Evolutionary conservation across 305 asterid genomes (phyloP).

Genomic region (Stenogyne calaminthoides): DNA sequence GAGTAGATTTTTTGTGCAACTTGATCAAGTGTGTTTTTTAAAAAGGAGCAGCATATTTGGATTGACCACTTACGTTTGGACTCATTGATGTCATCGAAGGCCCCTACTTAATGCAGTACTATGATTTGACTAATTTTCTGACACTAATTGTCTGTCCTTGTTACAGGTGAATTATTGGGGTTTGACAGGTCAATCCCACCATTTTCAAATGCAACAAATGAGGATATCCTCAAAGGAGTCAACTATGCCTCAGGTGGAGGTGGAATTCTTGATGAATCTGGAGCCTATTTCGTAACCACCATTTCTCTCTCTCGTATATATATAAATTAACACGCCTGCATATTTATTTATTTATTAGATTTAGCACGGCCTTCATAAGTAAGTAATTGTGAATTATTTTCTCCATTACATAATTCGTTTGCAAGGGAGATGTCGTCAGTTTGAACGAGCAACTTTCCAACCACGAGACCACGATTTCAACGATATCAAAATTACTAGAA

Average conservation of each 20-base stretch:
- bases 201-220: slow-evolving; percentile 20
- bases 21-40: too few species aligned
- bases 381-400: neutral
- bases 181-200: slow-evolving; percentile 37
- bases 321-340: too few species aligned
- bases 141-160: neutral
- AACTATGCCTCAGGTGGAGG: slow-evolving; percentile 55
- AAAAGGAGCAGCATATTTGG: too few species aligned
- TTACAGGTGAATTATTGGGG: slow-evolving; percentile 40
- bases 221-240: slow-evolving; percentile 37
- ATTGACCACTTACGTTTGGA: too few species aligned
- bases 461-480: neutral
- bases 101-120: too few species aligned
- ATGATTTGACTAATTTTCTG: too few species aligned
- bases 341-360: too few species aligned
- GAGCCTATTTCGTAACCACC: slow-evolving; percentile 18
- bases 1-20: too few species aligned
- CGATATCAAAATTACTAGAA: slow-evolving; percentile 27
- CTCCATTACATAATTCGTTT: neutral
- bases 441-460: neutral
- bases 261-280: slow-evolving; percentile 46
- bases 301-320: too few species aligned
- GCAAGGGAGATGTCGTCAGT: neutral
- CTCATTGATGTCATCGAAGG: too few species aligned
- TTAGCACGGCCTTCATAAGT: too few species aligned